Conservation (phyloP, 345 rosid species). For the Citrus maxima region DNA sequence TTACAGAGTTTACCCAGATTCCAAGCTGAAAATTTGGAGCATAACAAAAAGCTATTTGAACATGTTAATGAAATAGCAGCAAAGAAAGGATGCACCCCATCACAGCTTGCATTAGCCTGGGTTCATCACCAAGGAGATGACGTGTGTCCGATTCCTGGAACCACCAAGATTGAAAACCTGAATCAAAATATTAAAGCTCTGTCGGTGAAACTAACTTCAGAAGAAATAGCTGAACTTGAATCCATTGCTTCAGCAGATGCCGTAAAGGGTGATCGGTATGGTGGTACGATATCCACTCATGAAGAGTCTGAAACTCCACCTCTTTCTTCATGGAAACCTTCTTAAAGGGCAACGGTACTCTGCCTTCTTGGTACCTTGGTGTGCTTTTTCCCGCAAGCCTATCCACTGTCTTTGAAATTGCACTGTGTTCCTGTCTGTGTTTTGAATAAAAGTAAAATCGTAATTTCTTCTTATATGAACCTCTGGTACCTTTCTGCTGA, state of each 20-base stretch:
- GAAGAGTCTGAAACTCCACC: slow-evolving; percentile 49
- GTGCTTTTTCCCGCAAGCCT: too few species aligned
- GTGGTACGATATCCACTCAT: slow-evolving; percentile 8
- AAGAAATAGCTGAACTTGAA: slow-evolving; percentile 28
- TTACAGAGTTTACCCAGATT: not conserved
- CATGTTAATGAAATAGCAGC: slow-evolving; percentile 40
- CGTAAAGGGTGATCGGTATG: slow-evolving; percentile 30
- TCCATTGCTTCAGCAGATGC: slow-evolving; percentile 19
- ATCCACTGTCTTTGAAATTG: too few species aligned
- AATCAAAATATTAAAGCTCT: slow-evolving; percentile 26
- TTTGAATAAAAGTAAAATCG: too few species aligned
- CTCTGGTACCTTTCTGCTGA: too few species aligned
- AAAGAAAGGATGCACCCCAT: slow-evolving; percentile 52
- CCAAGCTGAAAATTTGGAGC: slow-evolving; percentile 54
- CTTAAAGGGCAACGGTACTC: not conserved
- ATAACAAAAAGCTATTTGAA: slow-evolving; percentile 41
- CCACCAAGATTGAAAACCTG: slow-evolving; percentile 55
- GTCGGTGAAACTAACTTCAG: slow-evolving; percentile 14
- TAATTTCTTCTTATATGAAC: too few species aligned
- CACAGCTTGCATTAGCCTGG: slow-evolving; percentile 78
- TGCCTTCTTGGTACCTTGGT: not conserved
- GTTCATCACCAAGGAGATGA: slow-evolving; percentile 64
- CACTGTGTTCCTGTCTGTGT: too few species aligned
- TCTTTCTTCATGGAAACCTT: slow-evolving; percentile 50
- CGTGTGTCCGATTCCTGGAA: slow-evolving; percentile 65